A percentile compares a stretch with the other conserved stretches of the same genome.
phyloP scores from a whole-genome alignment of 2,329 filamentous ascomycete species.

The Colletotrichum sp. region DNA sequence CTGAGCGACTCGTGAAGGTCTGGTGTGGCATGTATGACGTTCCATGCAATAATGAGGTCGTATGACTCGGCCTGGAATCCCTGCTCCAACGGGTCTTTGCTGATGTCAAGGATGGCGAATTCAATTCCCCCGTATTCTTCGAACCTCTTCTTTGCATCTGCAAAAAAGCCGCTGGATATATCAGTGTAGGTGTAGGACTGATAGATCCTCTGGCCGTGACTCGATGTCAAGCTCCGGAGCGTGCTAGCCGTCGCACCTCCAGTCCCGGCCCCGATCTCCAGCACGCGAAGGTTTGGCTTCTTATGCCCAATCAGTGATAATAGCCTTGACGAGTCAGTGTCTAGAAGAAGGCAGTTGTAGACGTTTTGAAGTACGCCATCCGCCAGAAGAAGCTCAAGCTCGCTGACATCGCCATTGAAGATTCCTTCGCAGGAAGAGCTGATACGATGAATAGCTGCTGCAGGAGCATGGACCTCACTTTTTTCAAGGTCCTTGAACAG shows the following conservation, averaged over 20 bases:
- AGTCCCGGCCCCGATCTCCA: neutral
- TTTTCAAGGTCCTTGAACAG: neutral
- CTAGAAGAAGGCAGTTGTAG: constrained; percentile 1
- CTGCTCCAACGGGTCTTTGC: constrained; percentile 29
- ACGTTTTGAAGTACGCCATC: neutral
- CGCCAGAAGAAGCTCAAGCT: constrained; percentile 25
- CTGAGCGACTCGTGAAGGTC: neutral
- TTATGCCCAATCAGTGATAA: constrained; percentile 24
- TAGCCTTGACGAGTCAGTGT: neutral
- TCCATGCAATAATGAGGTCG: constrained; percentile 42
- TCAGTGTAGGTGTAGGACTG: constrained; percentile 33
- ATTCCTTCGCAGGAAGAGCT: constrained; percentile 23
- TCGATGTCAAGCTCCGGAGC: neutral
- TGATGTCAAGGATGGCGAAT: constrained; percentile 32
- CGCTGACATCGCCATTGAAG: neutral
- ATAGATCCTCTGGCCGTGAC: neutral
- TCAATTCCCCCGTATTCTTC: constrained; percentile 22
- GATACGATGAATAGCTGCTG: neutral
- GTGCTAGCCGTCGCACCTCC: neutral
- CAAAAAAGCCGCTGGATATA: constrained; percentile 30
- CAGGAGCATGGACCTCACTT: neutral
- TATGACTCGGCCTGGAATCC: constrained; percentile 24
- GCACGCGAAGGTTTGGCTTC: constrained; percentile 20
- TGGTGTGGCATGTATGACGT: constrained; percentile 43
- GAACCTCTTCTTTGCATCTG: constrained; percentile 30